Conservation (phyloP, 306 rosid species). For the Rosa chinensis region DNA sequence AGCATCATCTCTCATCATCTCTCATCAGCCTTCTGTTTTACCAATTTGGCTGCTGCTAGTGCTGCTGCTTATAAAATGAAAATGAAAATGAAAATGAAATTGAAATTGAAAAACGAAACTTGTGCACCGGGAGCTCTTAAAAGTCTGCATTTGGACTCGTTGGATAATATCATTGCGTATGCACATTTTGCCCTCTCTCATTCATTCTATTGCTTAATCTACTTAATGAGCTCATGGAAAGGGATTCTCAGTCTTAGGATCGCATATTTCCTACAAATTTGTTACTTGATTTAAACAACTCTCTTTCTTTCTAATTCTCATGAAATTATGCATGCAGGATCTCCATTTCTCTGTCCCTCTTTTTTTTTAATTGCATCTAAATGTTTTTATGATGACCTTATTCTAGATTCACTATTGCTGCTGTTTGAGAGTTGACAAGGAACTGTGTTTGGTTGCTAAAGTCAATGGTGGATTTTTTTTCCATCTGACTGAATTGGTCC, state of each 20-base stretch:
- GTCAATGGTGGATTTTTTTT: background rate
- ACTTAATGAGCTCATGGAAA: background rate
- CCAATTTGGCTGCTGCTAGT: background rate
- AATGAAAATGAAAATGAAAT: background rate
- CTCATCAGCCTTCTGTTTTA: constrained; percentile 31
- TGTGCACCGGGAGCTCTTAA: constrained; percentile 6
- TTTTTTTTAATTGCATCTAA: background rate
- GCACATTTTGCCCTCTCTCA: constrained; percentile 13
- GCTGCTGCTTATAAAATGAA: background rate
- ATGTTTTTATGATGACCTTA: background rate
- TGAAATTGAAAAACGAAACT: background rate
- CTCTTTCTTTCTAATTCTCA: background rate
- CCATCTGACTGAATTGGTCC: no score
- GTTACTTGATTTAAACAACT: constrained; percentile 11
- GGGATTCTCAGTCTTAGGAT: background rate
- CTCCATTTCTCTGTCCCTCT: no score
- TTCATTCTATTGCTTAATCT: constrained; percentile 16
- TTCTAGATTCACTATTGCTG: background rate
- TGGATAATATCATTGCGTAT: background rate
- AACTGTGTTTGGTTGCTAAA: constrained; percentile 16
- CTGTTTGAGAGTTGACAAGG: constrained; percentile 11
- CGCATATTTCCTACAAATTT: constrained; percentile 13
- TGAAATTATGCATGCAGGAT: background rate
- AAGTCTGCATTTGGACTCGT: constrained; percentile 18
- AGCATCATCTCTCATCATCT: constrained; percentile 28